A percentile compares a stretch with the other conserved stretches of the same genome.
phyloP scores from a whole-genome alignment of 225 moss, liverwort and hornwort genomes.

The Pleurozium schreberi region DNA sequence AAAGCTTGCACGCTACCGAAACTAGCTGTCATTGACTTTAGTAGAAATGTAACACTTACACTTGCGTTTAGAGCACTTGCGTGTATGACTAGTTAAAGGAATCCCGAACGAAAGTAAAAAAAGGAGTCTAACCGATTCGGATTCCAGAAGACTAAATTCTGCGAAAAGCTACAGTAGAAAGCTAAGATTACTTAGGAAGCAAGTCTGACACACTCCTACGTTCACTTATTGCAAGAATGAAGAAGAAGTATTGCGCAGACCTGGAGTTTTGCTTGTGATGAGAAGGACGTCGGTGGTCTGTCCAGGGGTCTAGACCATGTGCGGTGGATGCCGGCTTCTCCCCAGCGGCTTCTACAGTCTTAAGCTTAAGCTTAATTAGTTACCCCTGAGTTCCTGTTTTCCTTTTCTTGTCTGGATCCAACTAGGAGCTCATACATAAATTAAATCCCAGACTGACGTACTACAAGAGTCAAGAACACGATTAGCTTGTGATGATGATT shows the following conservation, averaged over 20 bases:
- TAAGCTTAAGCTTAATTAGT: neutral
- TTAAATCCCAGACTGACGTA: too few relatives aligned
- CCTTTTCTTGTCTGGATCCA: neutral
- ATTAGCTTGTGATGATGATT: too few relatives aligned
- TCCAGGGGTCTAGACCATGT: slow-evolving; percentile 13
- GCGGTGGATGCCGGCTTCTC: neutral
- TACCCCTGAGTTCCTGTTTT: neutral
- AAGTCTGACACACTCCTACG: neutral
- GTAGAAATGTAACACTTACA: neutral
- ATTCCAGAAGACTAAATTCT: neutral
- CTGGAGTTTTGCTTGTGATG: slow-evolving; percentile 5
- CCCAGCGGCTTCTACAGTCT: neutral
- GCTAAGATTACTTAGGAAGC: neutral
- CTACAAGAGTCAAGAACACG: neutral
- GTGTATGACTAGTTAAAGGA: neutral
- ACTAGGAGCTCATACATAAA: neutral
- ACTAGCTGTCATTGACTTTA: neutral
- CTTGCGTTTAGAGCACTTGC: neutral
- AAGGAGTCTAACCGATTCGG: neutral
- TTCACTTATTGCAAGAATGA: too few relatives aligned
- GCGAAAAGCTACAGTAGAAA: too few relatives aligned
- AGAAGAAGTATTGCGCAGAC: neutral
- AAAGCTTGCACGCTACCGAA: neutral
- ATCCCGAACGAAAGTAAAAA: neutral
- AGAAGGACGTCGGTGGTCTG: slow-evolving; percentile 50